Conservation (phyloP, 805 yeast genomes). For the Torulaspora gathmanii region DNA sequence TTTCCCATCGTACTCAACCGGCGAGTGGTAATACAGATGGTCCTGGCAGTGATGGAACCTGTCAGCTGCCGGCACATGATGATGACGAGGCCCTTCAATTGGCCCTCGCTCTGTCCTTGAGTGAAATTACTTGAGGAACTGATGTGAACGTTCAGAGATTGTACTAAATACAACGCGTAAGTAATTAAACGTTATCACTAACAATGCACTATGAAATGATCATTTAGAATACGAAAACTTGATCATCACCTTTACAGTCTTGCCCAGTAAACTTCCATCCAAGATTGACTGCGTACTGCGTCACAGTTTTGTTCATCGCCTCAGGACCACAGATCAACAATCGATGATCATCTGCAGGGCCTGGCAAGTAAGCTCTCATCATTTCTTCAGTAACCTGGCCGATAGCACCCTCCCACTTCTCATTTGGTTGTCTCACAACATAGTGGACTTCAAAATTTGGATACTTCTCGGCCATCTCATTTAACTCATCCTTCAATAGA, state of each 20-base stretch:
- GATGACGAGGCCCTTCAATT: conserved; percentile 32
- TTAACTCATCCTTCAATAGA: conserved; percentile 64
- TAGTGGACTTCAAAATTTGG: conserved; percentile 61
- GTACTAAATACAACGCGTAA: not conserved
- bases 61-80: not conserved
- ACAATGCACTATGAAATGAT: not conserved
- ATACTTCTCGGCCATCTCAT: conserved; percentile 58
- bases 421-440: conserved; percentile 48
- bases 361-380: conserved; percentile 51
- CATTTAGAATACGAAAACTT: conserved; percentile 51
- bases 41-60: not conserved
- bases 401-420: conserved; percentile 50
- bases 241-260: conserved; percentile 47
- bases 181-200: conserved; percentile 2
- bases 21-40: not conserved
- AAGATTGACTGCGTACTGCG: conserved; percentile 48
- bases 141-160: not conserved
- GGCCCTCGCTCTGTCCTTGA: conserved; percentile 34
- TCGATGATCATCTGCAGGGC: conserved; percentile 44
- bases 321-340: conserved; percentile 73
- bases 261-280: conserved; percentile 52
- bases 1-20: conserved; percentile 1
- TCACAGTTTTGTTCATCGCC: conserved; percentile 54
- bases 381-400: conserved; percentile 61
- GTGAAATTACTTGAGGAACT: conserved; percentile 23